These are phyloP conservation scores for Aspergillus phoenicis DNA, from an alignment of 2,329 filamentous ascomycete species.

Conservation along the genomic window DNA sequence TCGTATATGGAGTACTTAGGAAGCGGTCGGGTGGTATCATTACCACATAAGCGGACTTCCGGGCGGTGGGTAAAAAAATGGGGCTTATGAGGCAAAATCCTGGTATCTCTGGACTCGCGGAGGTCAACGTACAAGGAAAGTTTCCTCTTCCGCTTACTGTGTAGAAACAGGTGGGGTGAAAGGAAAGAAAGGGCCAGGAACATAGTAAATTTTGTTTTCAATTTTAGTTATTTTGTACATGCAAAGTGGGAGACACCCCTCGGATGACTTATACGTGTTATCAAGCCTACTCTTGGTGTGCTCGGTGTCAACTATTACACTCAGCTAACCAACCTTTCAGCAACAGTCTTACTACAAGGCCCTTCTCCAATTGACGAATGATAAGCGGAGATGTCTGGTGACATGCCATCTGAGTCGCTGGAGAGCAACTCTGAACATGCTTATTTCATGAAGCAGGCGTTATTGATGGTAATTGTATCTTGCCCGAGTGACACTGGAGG, in stretches of 20 bases:
- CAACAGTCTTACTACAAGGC: neutral
- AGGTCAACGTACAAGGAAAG: neutral
- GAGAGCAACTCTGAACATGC: slow-evolving; percentile 46
- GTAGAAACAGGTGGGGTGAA: too few species aligned
- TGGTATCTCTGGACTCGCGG: neutral
- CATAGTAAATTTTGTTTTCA: too few species aligned
- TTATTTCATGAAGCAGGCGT: slow-evolving; percentile 79
- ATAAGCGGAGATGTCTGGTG: neutral
- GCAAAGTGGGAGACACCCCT: neutral
- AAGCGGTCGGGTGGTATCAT: neutral
- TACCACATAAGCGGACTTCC: neutral
- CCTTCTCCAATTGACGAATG: neutral
- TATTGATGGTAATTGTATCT: slow-evolving; percentile 69
- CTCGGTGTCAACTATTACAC: neutral
- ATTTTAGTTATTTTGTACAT: neutral
- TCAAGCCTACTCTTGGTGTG: neutral
- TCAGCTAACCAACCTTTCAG: neutral
- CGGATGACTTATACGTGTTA: neutral
- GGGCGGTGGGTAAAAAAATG: neutral
- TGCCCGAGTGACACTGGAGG: slow-evolving; percentile 8
- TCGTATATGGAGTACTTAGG: neutral
- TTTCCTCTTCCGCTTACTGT: neutral
- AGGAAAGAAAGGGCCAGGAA: too few species aligned
- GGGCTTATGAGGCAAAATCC: neutral
- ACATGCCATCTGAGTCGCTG: neutral